phyloP scores from a whole-genome alignment of 306 rosid genomes.

The Senna tora region DNA sequence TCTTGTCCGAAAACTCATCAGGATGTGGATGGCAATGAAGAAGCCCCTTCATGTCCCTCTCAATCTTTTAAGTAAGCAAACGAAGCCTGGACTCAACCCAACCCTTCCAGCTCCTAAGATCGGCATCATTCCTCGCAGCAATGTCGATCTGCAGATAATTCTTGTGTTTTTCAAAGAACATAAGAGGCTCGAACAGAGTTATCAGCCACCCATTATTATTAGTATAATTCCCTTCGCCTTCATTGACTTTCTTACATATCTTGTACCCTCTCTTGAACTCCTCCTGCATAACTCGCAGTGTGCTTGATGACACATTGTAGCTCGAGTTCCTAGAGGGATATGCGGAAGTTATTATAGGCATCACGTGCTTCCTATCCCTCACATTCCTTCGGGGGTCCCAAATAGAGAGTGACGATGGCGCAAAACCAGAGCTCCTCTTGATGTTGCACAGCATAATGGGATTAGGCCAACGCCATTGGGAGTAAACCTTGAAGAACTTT shows the following conservation, averaged over 20 bases:
- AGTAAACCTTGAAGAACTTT: conserved; percentile 2
- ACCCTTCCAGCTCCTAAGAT: not conserved
- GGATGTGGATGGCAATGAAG: not conserved
- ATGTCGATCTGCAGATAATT: not conserved
- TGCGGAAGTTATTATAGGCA: conserved; percentile 7
- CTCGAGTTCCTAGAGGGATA: conserved; percentile 24
- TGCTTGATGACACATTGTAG: conserved; percentile 17
- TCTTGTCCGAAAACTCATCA: not conserved
- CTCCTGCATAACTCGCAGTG: not conserved
- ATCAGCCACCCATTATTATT: not conserved
- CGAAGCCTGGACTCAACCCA: not conserved
- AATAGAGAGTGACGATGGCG: not conserved
- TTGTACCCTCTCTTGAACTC: conserved; percentile 3
- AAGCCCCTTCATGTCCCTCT: not conserved
- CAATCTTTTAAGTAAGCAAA: not conserved
- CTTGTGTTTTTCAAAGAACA: not conserved
- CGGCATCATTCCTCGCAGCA: not conserved
- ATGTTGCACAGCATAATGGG: not conserved
- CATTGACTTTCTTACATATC: not conserved
- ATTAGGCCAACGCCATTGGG: not conserved
- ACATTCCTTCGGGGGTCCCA: not conserved
- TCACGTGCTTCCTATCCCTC: not conserved
- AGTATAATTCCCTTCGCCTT: too few species aligned
- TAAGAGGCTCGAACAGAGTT: not conserved
- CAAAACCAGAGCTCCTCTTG: not conserved